Percentiles rank a stretch among this genome's conserved stretches.
Conservation (phyloP, 2,329 filamentous ascomycete species). For the Fusarium neocosmosporiellum region DNA sequence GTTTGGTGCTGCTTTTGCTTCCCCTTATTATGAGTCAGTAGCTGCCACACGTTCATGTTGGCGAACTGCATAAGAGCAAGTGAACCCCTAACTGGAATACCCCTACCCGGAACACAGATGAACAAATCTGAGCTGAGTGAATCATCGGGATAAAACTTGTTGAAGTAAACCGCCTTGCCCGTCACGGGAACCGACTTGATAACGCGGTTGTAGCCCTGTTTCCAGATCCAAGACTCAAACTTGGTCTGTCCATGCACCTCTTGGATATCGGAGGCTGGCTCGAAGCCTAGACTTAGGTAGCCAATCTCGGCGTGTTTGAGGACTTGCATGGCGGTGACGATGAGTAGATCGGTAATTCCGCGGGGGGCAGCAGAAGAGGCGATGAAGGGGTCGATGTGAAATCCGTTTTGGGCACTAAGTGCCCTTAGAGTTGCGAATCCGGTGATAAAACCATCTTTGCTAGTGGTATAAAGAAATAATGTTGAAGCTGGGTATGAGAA, state of each 20-base stretch:
- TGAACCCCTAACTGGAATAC: constrained; percentile 1
- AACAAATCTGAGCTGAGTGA: constrained; percentile 2
- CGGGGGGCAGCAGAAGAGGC: constrained; percentile 4
- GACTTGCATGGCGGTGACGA: constrained; percentile 4
- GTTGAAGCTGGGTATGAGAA: background rate
- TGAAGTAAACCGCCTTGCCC: constrained; percentile 9
- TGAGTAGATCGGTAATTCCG: constrained; percentile 10
- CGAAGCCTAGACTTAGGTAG: constrained; percentile 7
- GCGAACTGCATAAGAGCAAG: constrained; percentile 17
- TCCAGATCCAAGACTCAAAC: constrained; percentile 9
- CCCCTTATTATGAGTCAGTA: background rate
- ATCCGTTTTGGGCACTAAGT: constrained; percentile 3
- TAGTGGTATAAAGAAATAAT: constrained; percentile 3
- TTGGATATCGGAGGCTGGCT: background rate
- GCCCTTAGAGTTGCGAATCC: constrained; percentile 14
- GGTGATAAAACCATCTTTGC: background rate
- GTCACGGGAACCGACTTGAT: constrained; percentile 9
- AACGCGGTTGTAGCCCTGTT: constrained; percentile 6
- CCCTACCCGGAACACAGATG: constrained; percentile 10
- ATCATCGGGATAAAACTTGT: constrained; percentile 12
- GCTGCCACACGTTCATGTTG: constrained; percentile 3
- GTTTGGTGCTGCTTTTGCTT: background rate
- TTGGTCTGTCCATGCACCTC: background rate
- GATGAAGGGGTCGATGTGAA: constrained; percentile 19
- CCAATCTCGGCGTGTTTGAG: constrained; percentile 2